phyloP scores from a whole-genome alignment of 768 basidiomycete species.

The Tulasnella sp. region DNA sequence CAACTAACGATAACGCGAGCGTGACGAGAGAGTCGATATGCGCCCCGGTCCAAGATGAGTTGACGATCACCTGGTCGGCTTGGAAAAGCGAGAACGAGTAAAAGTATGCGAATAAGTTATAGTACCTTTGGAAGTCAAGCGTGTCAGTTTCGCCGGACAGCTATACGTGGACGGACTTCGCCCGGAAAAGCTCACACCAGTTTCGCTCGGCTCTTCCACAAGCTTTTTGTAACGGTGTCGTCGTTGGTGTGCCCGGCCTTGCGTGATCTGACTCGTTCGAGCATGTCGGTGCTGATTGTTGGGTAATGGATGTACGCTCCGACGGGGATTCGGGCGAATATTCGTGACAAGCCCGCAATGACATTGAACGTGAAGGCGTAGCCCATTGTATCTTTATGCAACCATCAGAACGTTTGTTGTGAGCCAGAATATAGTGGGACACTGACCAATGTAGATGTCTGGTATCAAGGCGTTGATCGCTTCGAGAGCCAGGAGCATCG shows the following conservation, averaged over 20 bases:
- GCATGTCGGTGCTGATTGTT: conserved; percentile 91
- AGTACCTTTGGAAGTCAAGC: conserved; percentile 48
- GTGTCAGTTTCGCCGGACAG: neutral
- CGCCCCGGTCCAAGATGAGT: conserved; percentile 87
- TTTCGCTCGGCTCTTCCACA: conserved; percentile 30
- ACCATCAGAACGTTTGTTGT: neutral
- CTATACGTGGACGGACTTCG: neutral
- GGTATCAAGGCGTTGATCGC: conserved; percentile 70
- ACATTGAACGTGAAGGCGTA: conserved; percentile 89
- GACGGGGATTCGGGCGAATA: conserved; percentile 42
- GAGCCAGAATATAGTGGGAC: neutral
- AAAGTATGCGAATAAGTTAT: conserved; percentile 73
- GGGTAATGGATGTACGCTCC: conserved; percentile 96
- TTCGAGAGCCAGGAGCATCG: conserved; percentile 72
- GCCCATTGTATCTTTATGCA: conserved; percentile 80
- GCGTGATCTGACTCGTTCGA: conserved; percentile 51
- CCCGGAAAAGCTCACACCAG: conserved; percentile 24
- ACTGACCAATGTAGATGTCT: conserved; percentile 77
- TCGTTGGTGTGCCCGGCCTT: conserved; percentile 28
- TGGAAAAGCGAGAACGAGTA: conserved; percentile 65
- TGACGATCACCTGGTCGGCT: conserved; percentile 65
- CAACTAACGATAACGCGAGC: neutral
- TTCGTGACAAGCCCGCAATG: conserved; percentile 39
- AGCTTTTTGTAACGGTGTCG: conserved; percentile 22
- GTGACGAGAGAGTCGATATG: conserved; percentile 68